Evolutionary conservation across 2,329 filamentous ascomycete species (phyloP).

Genomic region (Ophiosphaerella korrae): DNA sequence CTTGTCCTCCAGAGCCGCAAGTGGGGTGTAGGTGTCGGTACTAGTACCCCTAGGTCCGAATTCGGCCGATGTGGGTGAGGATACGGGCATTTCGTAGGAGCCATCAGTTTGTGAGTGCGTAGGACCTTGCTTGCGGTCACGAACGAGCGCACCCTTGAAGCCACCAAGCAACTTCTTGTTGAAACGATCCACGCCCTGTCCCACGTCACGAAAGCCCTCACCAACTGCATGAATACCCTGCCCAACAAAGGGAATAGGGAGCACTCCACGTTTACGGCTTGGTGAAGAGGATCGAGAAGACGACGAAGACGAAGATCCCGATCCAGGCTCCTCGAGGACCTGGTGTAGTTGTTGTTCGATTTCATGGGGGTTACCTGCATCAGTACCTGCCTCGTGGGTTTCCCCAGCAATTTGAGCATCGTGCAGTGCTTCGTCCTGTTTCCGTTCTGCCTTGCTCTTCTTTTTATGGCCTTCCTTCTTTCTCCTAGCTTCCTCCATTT

Average conservation of each 20-base stretch:
- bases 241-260: constrained; percentile 56
- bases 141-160: constrained; percentile 41
- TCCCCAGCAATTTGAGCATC: constrained; percentile 54
- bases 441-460: constrained; percentile 58
- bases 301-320: constrained; percentile 37
- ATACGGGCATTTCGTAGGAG: constrained; percentile 20
- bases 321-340: constrained; percentile 44
- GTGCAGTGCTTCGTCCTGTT: constrained; percentile 67
- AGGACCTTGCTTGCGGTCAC: constrained; percentile 14
- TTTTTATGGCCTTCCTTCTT: constrained; percentile 64
- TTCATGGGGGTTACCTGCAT: constrained; percentile 63
- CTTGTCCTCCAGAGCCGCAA: constrained; percentile 30
- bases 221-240: constrained; percentile 49
- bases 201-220: constrained; percentile 58
- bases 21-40: constrained; percentile 39
- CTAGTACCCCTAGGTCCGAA: constrained; percentile 34
- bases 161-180: constrained; percentile 48
- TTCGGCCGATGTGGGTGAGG: constrained; percentile 36
- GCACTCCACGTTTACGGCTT: constrained; percentile 30
- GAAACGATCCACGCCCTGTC: constrained; percentile 49
- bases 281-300: constrained; percentile 43
- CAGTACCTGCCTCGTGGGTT: constrained; percentile 59
- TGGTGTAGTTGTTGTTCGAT: constrained; percentile 57
- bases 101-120: constrained; percentile 25
- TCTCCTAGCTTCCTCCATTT: constrained; percentile 66